These are phyloP conservation scores for Lanmaoa rubissima DNA, from an alignment of 768 basidiomycete genomes.

Conservation along the genomic window DNA sequence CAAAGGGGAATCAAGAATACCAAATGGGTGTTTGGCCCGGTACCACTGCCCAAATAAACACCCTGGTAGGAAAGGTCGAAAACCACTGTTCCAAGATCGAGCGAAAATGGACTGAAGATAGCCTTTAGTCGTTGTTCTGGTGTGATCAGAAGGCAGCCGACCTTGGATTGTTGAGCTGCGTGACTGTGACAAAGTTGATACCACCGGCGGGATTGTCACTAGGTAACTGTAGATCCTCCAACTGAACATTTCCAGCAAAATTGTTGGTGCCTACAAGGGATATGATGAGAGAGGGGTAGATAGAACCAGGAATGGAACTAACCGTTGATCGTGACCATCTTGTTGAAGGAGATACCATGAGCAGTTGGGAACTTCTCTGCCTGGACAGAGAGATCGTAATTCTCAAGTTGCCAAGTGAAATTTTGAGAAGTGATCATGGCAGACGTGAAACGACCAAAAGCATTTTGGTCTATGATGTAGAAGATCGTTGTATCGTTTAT, in stretches of 20 bases:
- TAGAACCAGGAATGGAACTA: slow-evolving; percentile 3
- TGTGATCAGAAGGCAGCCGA: slow-evolving; percentile 13
- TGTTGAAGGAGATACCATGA: slow-evolving; percentile 63
- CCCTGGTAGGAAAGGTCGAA: slow-evolving; percentile 61
- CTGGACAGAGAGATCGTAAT: slow-evolving; percentile 56
- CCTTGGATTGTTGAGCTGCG: slow-evolving; percentile 58
- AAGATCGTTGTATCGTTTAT: slow-evolving; percentile 63
- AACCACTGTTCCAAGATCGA: slow-evolving; percentile 64
- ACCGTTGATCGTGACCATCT: slow-evolving; percentile 58
- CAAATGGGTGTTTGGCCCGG: slow-evolving; percentile 48
- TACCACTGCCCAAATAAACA: slow-evolving; percentile 56
- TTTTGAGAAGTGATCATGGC: slow-evolving; percentile 62
- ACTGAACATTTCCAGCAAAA: slow-evolving; percentile 53
- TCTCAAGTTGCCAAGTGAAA: slow-evolving; percentile 67
- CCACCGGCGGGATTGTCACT: slow-evolving; percentile 66
- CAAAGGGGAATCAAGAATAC: slow-evolving; percentile 31
- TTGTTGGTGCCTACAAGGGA: slow-evolving; percentile 50
- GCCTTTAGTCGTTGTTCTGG: neutral
- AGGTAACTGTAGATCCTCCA: slow-evolving; percentile 62
- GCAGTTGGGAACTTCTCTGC: slow-evolving; percentile 67
- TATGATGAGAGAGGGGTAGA: neutral
- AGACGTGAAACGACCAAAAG: slow-evolving; percentile 61
- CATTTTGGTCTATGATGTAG: slow-evolving; percentile 50
- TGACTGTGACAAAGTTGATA: slow-evolving; percentile 61
- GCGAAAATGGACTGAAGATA: slow-evolving; percentile 55